A percentile compares a stretch with the other conserved stretches of the same genome.
These are phyloP conservation scores for Dendryphion nanum DNA, from an alignment of 2,329 filamentous ascomycete species.

Conservation along the genomic window DNA sequence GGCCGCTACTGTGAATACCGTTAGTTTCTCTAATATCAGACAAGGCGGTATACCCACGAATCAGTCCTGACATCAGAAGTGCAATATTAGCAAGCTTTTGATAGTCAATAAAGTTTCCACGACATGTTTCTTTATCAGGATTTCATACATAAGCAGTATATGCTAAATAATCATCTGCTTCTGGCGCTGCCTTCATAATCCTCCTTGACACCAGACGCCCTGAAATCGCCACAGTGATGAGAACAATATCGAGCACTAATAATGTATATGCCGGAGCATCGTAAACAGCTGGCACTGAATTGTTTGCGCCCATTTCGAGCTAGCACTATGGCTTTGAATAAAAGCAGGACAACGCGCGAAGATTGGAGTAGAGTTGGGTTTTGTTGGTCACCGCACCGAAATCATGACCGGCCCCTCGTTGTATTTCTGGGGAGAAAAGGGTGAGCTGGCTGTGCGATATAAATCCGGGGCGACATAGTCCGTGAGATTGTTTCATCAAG, in stretches of 20 bases:
- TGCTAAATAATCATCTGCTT: neutral
- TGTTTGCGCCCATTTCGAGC: conserved; percentile 1
- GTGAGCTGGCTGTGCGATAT: too few relatives aligned
- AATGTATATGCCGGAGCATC: neutral
- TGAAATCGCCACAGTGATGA: neutral
- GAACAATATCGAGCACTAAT: neutral
- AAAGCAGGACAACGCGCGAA: too few relatives aligned
- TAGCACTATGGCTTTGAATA: too few relatives aligned
- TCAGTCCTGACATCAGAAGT: neutral
- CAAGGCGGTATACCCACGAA: neutral
- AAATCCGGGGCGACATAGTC: too few relatives aligned
- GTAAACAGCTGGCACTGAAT: neutral
- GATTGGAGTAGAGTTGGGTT: too few relatives aligned
- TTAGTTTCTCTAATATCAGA: neutral
- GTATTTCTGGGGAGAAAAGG: too few relatives aligned
- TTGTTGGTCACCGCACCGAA: too few relatives aligned
- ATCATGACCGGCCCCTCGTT: too few relatives aligned
- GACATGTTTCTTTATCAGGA: neutral
- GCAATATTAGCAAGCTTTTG: neutral
- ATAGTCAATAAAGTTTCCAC: neutral
- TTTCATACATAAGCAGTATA: neutral
- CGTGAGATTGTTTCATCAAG: too few relatives aligned
- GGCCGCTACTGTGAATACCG: neutral
- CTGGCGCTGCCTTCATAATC: neutral
- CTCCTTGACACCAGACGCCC: neutral